Conservation (phyloP, 2,329 filamentous ascomycete genomes). For the Microthyrium microscopicum region DNA sequence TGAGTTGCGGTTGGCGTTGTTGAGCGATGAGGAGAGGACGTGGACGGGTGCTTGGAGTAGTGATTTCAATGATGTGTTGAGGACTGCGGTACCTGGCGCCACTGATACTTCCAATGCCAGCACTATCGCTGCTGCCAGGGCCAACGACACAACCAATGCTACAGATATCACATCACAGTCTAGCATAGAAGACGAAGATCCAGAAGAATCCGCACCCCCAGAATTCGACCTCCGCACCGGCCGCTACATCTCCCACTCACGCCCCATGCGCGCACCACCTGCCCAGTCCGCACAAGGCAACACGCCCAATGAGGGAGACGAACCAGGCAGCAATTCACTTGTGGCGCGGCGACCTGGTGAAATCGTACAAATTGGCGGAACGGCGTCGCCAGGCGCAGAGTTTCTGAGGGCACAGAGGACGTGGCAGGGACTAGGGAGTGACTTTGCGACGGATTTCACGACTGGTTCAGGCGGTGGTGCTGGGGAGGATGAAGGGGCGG, state of each 20-base stretch:
- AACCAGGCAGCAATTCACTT: slow-evolving; percentile 32
- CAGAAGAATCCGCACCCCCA: slow-evolving; percentile 52
- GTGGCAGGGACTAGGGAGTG: slow-evolving; percentile 83
- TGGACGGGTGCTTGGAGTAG: slow-evolving; percentile 86
- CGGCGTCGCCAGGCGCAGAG: slow-evolving; percentile 82
- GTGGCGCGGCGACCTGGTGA: slow-evolving; percentile 51
- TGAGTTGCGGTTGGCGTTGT: slow-evolving; percentile 65
- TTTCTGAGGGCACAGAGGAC: slow-evolving; percentile 67
- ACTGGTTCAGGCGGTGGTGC: slow-evolving; percentile 37
- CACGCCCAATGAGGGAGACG: neutral
- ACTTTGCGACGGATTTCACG: slow-evolving; percentile 50
- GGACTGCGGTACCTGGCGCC: slow-evolving; percentile 8
- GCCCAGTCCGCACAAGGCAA: slow-evolving; percentile 14
- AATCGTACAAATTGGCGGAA: slow-evolving; percentile 64
- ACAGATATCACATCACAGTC: neutral
- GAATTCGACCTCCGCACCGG: slow-evolving; percentile 89
- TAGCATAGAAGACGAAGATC: slow-evolving; percentile 28
- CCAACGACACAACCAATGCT: slow-evolving; percentile 8
- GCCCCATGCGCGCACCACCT: slow-evolving; percentile 41
- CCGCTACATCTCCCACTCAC: slow-evolving; percentile 59
- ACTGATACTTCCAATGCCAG: too few species aligned
- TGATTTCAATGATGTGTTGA: slow-evolving; percentile 57
- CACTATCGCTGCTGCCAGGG: too few species aligned
- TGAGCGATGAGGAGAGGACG: slow-evolving; percentile 55
- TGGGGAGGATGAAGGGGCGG: slow-evolving; percentile 36